These are phyloP conservation scores for Trichocomaceae sp. DNA, from an alignment of 2,329 filamentous ascomycete species.

Conservation along the genomic window DNA sequence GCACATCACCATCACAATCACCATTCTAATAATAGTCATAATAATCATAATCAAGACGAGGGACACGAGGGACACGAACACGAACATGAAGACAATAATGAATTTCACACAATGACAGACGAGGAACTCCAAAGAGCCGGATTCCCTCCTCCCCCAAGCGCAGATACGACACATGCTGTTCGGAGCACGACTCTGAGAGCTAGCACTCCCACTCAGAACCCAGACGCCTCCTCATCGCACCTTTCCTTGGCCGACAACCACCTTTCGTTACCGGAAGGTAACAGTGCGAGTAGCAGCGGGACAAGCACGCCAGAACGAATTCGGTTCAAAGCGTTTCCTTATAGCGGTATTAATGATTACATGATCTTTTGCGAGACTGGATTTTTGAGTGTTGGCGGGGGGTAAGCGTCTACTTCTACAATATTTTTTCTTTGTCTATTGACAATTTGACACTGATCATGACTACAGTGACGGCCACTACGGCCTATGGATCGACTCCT, in stretches of 20 bases:
- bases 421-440: background rate
- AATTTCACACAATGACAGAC: conserved; percentile 21
- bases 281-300: conserved; percentile 33
- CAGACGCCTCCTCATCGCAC: background rate
- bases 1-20: background rate
- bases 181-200: conserved; percentile 54
- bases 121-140: conserved; percentile 45
- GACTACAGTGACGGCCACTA: conserved; percentile 66
- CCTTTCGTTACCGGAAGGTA: conserved; percentile 11
- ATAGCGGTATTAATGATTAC: conserved; percentile 93
- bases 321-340: conserved; percentile 94
- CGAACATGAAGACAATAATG: background rate
- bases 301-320: conserved; percentile 64
- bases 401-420: conserved; percentile 34
- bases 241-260: background rate
- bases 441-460: background rate
- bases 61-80: background rate
- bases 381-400: conserved; percentile 81
- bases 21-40: background rate
- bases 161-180: conserved; percentile 55
- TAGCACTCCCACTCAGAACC: conserved; percentile 19
- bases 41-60: background rate
- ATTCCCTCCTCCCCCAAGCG: conserved; percentile 63
- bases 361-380: conserved; percentile 86
- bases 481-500: conserved; percentile 86